phyloP scores from a whole-genome alignment of 305 asterid species.

The Withania somnifera region DNA sequence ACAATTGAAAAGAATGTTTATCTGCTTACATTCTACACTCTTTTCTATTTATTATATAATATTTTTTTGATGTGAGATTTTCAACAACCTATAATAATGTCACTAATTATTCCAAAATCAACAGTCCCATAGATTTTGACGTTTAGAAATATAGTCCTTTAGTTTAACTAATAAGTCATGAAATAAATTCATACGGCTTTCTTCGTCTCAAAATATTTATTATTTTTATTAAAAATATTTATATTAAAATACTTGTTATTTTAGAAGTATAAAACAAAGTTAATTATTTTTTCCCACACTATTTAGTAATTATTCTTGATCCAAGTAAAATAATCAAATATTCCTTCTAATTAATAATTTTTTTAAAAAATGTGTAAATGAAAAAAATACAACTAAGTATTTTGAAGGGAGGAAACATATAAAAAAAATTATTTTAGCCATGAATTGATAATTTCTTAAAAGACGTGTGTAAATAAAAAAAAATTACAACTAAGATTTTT shows the following conservation, averaged over 20 bases:
- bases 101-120: not conserved
- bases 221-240: not conserved
- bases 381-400: not conserved
- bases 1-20: not conserved
- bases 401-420: not conserved
- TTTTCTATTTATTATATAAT: not conserved
- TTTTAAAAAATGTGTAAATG: not conserved
- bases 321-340: not conserved
- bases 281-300: not conserved
- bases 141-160: not conserved
- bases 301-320: not conserved
- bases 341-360: not conserved
- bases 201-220: not conserved
- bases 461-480: not conserved
- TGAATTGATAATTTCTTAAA: too few species aligned
- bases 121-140: not conserved
- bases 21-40: not conserved
- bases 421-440: not conserved
- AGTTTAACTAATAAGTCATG: not conserved
- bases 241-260: not conserved
- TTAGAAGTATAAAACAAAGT: not conserved
- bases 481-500: not conserved
- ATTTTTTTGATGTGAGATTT: not conserved
- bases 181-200: not conserved
- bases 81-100: not conserved